Percentiles rank a stretch among this genome's conserved stretches.
These are phyloP conservation scores for Eucalyptus globulus DNA, from an alignment of 345 rosid species.

Conservation along the genomic window DNA sequence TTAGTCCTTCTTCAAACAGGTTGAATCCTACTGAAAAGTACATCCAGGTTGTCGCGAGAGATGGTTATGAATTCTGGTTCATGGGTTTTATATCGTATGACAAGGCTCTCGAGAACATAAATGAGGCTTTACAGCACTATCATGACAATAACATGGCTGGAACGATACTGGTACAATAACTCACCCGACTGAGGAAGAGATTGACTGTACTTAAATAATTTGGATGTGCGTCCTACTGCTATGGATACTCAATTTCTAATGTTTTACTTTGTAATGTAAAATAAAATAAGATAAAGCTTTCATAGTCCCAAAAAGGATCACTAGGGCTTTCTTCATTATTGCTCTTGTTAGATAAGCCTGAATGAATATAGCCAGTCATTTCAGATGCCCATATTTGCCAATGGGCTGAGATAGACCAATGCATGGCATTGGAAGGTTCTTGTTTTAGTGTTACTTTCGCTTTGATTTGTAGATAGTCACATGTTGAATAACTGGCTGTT, in stretches of 20 bases:
- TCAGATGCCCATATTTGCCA: not conserved
- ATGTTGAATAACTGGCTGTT: not conserved
- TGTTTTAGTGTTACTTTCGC: not conserved
- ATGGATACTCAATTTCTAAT: not conserved
- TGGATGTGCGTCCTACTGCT: not conserved
- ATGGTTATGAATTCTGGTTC: conserved; percentile 80
- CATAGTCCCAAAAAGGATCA: not conserved
- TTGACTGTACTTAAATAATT: not conserved
- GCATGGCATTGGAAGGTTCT: not conserved
- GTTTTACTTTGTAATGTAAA: not conserved
- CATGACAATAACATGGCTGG: not conserved
- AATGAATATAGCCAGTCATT: not conserved
- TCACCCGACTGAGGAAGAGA: not conserved
- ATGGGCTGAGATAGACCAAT: not conserved
- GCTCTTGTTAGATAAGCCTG: not conserved
- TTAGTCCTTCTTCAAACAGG: conserved; percentile 32
- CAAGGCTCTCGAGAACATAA: conserved; percentile 59
- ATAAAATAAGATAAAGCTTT: not conserved
- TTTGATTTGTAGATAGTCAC: not conserved
- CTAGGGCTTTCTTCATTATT: not conserved
- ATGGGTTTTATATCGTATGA: conserved; percentile 71
- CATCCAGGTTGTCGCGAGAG: conserved; percentile 41
- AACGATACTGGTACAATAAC: not conserved
- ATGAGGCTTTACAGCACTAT: conserved; percentile 19
- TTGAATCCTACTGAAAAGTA: conserved; percentile 48